Base-by-base conservation (phyloP, 768 basidiomycete genomes). In the Termitomyces sp. region DNA sequence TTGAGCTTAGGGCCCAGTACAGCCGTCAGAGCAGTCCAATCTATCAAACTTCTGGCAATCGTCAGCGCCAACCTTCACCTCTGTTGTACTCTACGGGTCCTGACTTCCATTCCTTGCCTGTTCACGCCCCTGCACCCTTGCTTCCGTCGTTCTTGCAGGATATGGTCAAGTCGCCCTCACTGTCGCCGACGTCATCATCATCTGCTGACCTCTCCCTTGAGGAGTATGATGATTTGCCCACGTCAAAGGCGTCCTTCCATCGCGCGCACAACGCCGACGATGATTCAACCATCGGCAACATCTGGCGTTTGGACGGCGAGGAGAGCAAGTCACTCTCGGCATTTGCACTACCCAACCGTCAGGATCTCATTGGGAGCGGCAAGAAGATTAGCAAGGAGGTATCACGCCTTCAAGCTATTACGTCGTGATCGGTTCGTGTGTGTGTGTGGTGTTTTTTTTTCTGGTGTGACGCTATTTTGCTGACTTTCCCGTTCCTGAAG, bases 131-230 rank as follows among this genome's bases (percentile, higher is more conserved):
- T 5, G 75, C 78, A 2, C 79, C 85, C 7, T 77, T 90, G 42
- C 76, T 91, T n/a, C 89, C 89, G 3, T 83, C 88, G 8, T 91
- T 90, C 73, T 69, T 91, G 61, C 86, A 88, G 65, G 86, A 90
- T 61, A 84, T 88, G 24, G 81, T 90, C 20, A 82, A 84, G 65
- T 82, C 85, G 0, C 85, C 85, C n/a, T 79, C 83, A 10, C 69
- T 81, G 49, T 86, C 87, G 6, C 81, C 86, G 20, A 77, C 84
- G 5, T 85, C 83, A 16, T 78, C 85, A 9, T 85, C 83, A 6
- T 86, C 86, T 2, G 80, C 85, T 4, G 87, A 88, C 56, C 68
- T 87, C 44, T 85, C 85, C 3, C 72, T 83, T 18, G 87, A 88
- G 59, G 87, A 87, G 52, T 76, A 75, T 47, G 76, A 81, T 20